Conservation (phyloP, 192 early-diverging fungal genomes). For the Entrophospora sp. region DNA sequence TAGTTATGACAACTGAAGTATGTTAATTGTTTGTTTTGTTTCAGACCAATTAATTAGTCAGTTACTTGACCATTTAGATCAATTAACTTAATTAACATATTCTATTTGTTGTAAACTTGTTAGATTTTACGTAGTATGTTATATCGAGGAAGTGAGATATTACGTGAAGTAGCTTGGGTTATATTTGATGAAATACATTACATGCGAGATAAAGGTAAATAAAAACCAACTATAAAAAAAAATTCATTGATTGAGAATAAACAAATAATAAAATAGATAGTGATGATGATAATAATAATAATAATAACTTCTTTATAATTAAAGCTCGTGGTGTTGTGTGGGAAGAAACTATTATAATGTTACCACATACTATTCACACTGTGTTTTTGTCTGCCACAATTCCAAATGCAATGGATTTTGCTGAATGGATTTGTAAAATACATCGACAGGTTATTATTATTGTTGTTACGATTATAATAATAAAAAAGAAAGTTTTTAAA, state of each 20-base stretch:
- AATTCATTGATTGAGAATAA: no score
- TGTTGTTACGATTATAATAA: not conserved
- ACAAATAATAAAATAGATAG: not conserved
- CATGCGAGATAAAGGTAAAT: conserved; percentile 79
- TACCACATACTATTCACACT: conserved; percentile 86
- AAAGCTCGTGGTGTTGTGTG: conserved; percentile 94
- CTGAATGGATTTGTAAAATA: conserved; percentile 94
- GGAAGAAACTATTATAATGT: conserved; percentile 96
- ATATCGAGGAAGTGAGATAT: conserved; percentile 90
- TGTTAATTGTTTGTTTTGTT: not conserved
- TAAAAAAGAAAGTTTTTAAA: no score
- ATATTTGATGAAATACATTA: conserved; percentile 98
- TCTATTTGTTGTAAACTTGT: no score
- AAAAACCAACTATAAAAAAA: not conserved
- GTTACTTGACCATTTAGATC: not conserved
- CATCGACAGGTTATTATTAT: conserved; percentile 57
- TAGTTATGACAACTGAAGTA: conserved; percentile 94
- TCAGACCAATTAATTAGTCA: not conserved
- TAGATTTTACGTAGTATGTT: conserved; percentile 96
- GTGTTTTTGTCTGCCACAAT: conserved; percentile 98
- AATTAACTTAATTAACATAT: not conserved
- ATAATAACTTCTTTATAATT: not conserved
- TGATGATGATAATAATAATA: no score
- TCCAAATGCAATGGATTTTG: conserved; percentile 98
- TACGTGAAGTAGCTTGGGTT: conserved; percentile 97